phyloP scores from a whole-genome alignment of 139 green algal species.

The Picochlorum sp. region DNA sequence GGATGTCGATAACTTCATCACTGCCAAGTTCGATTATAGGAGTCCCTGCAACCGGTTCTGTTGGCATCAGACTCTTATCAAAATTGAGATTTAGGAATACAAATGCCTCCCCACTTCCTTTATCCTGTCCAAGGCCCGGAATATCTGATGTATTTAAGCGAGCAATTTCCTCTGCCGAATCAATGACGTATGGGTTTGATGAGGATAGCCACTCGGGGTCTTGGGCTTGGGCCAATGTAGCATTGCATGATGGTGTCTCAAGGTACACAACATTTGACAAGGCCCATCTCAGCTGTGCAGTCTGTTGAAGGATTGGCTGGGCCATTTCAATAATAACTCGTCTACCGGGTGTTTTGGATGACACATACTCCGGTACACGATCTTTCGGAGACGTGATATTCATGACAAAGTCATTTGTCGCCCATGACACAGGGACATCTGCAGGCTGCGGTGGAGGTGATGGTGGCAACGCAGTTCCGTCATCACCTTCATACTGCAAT shows the following conservation, averaged over 20 bases:
- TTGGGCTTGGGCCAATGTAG: not conserved
- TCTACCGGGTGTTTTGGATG: not conserved
- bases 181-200: not conserved
- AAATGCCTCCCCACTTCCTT: not conserved
- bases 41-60: slow-evolving; percentile 17
- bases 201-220: not conserved
- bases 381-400: not conserved
- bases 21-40: slow-evolving; percentile 10
- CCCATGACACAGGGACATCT: not conserved
- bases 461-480: not conserved
- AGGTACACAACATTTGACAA: slow-evolving; percentile 5
- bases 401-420: not conserved
- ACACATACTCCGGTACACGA: not conserved
- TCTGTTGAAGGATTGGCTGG: slow-evolving; percentile 7
- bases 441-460: not conserved
- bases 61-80: slow-evolving; percentile 8
- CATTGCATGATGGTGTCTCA: slow-evolving; percentile 11
- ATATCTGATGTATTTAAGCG: not conserved
- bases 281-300: slow-evolving; percentile 9
- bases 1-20: slow-evolving; percentile 15
- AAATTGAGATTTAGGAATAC: slow-evolving; percentile 10
- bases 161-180: not conserved
- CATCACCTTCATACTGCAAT: not conserved
- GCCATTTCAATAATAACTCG: not conserved
- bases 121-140: not conserved